Evolutionary conservation across 352 stramenopile species (phyloP).

Genomic region (Phytophthora litchii): DNA sequence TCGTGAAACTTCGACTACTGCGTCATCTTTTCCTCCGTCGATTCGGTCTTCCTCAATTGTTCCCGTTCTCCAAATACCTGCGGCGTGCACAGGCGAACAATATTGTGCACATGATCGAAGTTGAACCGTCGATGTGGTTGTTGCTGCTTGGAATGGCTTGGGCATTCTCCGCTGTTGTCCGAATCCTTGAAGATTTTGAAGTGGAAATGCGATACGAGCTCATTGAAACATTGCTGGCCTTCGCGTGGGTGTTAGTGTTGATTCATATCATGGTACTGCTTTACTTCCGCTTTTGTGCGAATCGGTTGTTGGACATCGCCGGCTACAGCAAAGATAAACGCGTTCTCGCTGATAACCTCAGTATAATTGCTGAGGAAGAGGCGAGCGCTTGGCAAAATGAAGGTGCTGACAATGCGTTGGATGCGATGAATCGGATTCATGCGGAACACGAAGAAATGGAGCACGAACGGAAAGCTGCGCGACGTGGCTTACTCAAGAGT

Average conservation of each 20-base stretch:
- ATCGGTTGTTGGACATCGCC: slow-evolving; percentile 37
- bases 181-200: slow-evolving; percentile 24
- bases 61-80: slow-evolving; percentile 76
- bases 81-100: slow-evolving; percentile 68
- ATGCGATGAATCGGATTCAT: slow-evolving; percentile 25
- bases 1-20: slow-evolving; percentile 43
- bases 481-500: slow-evolving; percentile 7
- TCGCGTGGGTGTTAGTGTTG: slow-evolving; percentile 36
- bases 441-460: slow-evolving; percentile 31
- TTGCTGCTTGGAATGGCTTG: slow-evolving; percentile 52
- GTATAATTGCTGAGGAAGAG: slow-evolving; percentile 24
- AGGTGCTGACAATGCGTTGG: slow-evolving; percentile 25
- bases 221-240: slow-evolving; percentile 37
- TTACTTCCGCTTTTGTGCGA: slow-evolving; percentile 48
- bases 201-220: slow-evolving; percentile 30
- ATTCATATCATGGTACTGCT: slow-evolving; percentile 39
- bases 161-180: slow-evolving; percentile 32
- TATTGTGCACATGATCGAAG: slow-evolving; percentile 78
- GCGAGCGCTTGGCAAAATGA: slow-evolving; percentile 17
- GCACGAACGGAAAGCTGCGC: slow-evolving; percentile 5
- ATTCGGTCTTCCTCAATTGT: slow-evolving; percentile 53
- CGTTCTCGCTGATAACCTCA: slow-evolving; percentile 8
- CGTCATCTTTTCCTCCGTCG: slow-evolving; percentile 46
- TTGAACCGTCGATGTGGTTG: slow-evolving; percentile 68
- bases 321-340: slow-evolving; percentile 28